These are phyloP conservation scores for Metschnikowia shivogae DNA, from an alignment of 805 yeast genomes.

Conservation along the genomic window DNA sequence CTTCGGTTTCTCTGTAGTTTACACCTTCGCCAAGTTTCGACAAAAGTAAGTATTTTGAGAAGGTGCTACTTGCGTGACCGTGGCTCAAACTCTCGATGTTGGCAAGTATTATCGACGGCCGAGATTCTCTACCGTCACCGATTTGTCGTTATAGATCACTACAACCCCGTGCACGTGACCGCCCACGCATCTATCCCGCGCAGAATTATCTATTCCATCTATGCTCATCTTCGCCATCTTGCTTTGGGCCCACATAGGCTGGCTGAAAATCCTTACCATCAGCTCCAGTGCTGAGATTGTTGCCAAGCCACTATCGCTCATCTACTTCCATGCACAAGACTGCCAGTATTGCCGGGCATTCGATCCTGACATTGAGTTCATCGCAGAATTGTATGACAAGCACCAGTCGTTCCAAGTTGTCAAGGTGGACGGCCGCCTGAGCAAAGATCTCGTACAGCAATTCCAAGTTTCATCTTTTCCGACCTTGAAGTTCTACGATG, in stretches of 20 bases:
- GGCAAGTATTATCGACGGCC: too few relatives aligned
- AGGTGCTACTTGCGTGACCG: too few relatives aligned
- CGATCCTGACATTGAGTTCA: conserved; percentile 31
- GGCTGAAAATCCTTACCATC: conserved; percentile 8
- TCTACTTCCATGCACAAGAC: conserved; percentile 43
- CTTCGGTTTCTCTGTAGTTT: too few relatives aligned
- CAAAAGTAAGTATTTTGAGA: too few relatives aligned
- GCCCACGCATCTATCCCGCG: not conserved
- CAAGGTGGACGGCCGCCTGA: conserved; percentile 26
- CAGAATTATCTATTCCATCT: conserved; percentile 3
- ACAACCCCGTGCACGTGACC: not conserved
- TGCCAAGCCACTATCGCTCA: conserved; percentile 27
- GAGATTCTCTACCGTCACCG: too few relatives aligned
- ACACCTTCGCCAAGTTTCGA: too few relatives aligned
- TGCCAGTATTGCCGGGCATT: conserved; percentile 34
- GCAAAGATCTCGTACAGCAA: conserved; percentile 30
- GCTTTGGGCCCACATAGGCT: not conserved
- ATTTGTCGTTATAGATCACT: too few relatives aligned
- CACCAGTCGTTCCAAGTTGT: conserved; percentile 26
- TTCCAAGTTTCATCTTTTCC: conserved; percentile 48
- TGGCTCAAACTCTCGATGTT: too few relatives aligned
- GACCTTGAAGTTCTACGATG: conserved; percentile 42
- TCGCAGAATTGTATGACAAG: conserved; percentile 38
- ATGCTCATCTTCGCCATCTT: not conserved
- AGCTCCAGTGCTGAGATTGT: conserved; percentile 9